Evolutionary conservation across 495 filamentous ascomycete genomes (phyloP).

Genomic region (Daldinia loculata): DNA sequence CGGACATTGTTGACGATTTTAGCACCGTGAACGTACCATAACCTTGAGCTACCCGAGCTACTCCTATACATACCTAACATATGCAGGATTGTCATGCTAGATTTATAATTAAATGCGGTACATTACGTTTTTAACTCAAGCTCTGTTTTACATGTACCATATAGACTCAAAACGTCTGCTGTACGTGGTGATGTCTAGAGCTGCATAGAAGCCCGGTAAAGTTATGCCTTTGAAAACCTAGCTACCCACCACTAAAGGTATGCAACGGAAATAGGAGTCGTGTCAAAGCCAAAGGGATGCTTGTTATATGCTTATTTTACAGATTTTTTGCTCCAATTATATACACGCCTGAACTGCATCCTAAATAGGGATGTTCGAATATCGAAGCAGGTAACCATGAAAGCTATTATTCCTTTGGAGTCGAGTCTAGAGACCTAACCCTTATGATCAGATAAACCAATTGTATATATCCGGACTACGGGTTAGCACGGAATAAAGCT

Average conservation of each 20-base stretch:
- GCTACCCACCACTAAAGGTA: neutral
- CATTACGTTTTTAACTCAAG: neutral
- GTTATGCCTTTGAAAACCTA: slow-evolving; percentile 9
- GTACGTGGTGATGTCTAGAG: neutral
- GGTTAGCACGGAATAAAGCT: slow-evolving; percentile 6
- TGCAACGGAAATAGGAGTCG: neutral
- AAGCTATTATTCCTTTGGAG: slow-evolving; percentile 3
- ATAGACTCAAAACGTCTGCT: slow-evolving; percentile 4
- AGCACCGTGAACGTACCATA: slow-evolving; percentile 2
- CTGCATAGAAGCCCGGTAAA: slow-evolving; percentile 14
- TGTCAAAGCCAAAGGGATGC: slow-evolving; percentile 5
- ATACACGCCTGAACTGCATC: slow-evolving; percentile 6
- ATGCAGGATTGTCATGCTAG: neutral
- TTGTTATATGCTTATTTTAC: slow-evolving; percentile 6
- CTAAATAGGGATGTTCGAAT: neutral
- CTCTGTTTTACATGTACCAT: slow-evolving; percentile 2
- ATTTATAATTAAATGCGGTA: slow-evolving; percentile 18
- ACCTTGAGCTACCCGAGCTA: slow-evolving; percentile 17
- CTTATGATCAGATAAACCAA: neutral
- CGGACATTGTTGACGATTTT: slow-evolving; percentile 7
- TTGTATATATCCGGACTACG: neutral
- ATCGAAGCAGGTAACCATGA: neutral
- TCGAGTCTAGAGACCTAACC: slow-evolving; percentile 1
- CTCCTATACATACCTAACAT: no score
- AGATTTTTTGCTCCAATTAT: neutral